Evolutionary conservation across 305 asterid genomes (phyloP).

Genomic region (Fraxinus velutina): DNA sequence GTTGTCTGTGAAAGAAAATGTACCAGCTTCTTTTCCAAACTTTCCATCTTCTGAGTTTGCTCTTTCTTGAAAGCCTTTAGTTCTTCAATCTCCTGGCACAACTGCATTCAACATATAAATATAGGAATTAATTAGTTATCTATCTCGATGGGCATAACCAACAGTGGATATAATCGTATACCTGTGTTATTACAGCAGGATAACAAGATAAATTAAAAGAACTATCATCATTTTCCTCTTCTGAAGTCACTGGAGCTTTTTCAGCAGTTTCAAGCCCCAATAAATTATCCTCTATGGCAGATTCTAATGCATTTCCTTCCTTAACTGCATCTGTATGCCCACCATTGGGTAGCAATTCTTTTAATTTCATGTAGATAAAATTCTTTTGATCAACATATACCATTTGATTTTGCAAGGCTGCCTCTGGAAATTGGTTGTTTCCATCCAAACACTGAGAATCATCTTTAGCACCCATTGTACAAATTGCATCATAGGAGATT

Average conservation of each 20-base stretch:
- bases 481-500: constrained; percentile 32
- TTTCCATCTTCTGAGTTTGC: constrained; percentile 43
- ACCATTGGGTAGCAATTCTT: constrained; percentile 37
- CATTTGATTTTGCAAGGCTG: constrained; percentile 25
- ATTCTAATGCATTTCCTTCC: constrained; percentile 27
- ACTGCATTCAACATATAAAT: constrained; percentile 38
- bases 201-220: constrained; percentile 34
- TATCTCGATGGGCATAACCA: background rate
- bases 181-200: constrained; percentile 48
- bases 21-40: constrained; percentile 67
- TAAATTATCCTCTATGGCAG: constrained; percentile 29
- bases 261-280: constrained; percentile 31
- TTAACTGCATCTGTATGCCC: constrained; percentile 24
- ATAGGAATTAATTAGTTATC: background rate
- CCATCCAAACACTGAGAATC: constrained; percentile 31
- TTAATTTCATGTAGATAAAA: constrained; percentile 44
- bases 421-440: constrained; percentile 29
- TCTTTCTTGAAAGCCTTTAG: constrained; percentile 44
- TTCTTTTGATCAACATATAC: constrained; percentile 39
- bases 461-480: constrained; percentile 31
- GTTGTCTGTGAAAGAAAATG: background rate
- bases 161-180: constrained; percentile 19
- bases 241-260: constrained; percentile 31
- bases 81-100: constrained; percentile 53
- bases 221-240: constrained; percentile 26